Evolutionary conservation across 2,329 filamentous ascomycete species (phyloP).

Genomic region (Trichoderma sp.): DNA sequence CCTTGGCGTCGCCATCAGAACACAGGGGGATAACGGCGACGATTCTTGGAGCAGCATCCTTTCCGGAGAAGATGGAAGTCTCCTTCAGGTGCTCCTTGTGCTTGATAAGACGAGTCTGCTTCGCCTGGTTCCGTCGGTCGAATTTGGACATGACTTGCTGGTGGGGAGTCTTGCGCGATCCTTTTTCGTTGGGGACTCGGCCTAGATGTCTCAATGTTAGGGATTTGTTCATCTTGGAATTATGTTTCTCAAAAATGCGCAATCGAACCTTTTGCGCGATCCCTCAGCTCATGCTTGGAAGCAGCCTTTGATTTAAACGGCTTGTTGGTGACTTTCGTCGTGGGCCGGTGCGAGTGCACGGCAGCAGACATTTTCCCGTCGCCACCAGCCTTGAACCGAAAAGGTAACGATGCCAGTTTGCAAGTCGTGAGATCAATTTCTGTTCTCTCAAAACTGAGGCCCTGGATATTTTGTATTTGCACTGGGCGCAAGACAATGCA

Average conservation of each 20-base stretch:
- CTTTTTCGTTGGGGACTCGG: slow-evolving; percentile 73
- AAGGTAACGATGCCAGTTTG: slow-evolving; percentile 73
- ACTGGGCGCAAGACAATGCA: slow-evolving; percentile 15
- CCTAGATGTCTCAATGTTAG: slow-evolving; percentile 49
- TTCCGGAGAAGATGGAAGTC: slow-evolving; percentile 79
- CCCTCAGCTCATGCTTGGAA: slow-evolving; percentile 83
- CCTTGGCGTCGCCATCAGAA: slow-evolving; percentile 65
- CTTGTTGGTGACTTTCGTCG: slow-evolving; percentile 87
- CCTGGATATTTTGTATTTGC: neutral
- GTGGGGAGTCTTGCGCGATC: slow-evolving; percentile 81
- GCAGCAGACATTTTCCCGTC: slow-evolving; percentile 73
- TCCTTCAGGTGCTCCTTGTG: slow-evolving; percentile 80
- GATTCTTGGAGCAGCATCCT: slow-evolving; percentile 82
- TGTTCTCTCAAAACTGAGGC: neutral
- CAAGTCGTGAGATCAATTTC: neutral
- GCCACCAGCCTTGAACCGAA: slow-evolving; percentile 82
- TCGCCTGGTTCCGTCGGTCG: slow-evolving; percentile 90
- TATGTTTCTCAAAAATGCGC: neutral
- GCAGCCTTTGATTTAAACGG: slow-evolving; percentile 90
- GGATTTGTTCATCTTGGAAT: too few species aligned
- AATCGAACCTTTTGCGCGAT: slow-evolving; percentile 73
- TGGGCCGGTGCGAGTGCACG: slow-evolving; percentile 86
- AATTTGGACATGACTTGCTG: slow-evolving; percentile 98
- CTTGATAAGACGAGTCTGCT: slow-evolving; percentile 83
- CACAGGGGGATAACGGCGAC: slow-evolving; percentile 88